Evolutionary conservation across 805 yeast species (phyloP), one percentile per base, ranked within the genome.

Genomic region (Candida montana): DNA sequence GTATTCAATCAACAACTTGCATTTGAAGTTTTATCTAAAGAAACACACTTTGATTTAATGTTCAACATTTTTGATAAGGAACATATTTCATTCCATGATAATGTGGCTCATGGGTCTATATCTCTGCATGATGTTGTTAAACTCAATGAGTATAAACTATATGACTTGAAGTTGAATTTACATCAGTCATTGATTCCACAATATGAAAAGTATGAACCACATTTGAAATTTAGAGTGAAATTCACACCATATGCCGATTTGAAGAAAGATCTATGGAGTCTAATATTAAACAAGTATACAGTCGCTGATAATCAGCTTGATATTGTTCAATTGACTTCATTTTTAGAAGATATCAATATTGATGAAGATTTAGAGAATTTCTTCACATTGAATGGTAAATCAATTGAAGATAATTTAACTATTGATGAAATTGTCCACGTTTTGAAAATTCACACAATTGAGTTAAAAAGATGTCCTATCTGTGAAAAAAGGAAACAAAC

Each of bases 11-110:
- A 90, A 59, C 67, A 82, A 49, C 62, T 90, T 17, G 81, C 91
- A 1, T 83, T 91, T 57, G 95, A 89, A 48, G 75, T 91, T 0
- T 67, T 76, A 28, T 71, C 77, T 4, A 74, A 72, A 46, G 97
- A 91, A 56, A 62, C 64, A 20, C 72, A 72, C 48, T 91, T 71
- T 57, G 75, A 81, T 39, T 64, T 93, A 37, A 74, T 75, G 40
- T 80, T 91, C 55, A 73, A 81, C 21, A 80, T 93, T 4, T 65
- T 88, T 57, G 99, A 91, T 59, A 85, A 83, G 49, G 99, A 91
- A 59, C 74, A 78, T 27, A 72, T 90, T 45, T 80, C 96, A 1
- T 80, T 74, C 48, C 88, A 93, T 59, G 96, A 91, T 54, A 74
- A 79, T 33, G 87, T 93, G 11, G 96, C 95, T 7, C 67, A 68